Conservation (phyloP, 139 green algal species). For the Axilococcus clingmanii region DNA sequence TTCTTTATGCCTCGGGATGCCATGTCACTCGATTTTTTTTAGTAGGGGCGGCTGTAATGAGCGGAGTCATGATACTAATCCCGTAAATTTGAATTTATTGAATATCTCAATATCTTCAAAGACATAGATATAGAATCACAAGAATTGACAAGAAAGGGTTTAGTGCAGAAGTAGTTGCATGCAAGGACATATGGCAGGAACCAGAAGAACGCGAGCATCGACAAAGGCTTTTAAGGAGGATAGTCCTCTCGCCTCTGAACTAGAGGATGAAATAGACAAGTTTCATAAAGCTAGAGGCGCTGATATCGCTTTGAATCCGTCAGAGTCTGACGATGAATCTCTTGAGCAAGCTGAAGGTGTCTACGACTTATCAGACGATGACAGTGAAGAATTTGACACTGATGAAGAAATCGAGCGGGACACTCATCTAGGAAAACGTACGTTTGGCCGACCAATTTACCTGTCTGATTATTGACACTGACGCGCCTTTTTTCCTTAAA, state of each 20-base stretch:
- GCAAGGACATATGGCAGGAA: no score
- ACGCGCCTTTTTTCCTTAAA: background rate
- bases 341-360: conserved; percentile 28
- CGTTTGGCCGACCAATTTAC: background rate
- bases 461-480: background rate
- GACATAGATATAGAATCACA: no score
- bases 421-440: conserved; percentile 7
- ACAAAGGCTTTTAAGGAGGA: no score
- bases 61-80: no score
- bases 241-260: conserved; percentile 5
- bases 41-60: no score
- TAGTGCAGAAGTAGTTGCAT: no score
- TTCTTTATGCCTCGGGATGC: no score
- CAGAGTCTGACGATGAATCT: conserved; percentile 14
- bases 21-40: no score
- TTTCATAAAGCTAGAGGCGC: conserved; percentile 34
- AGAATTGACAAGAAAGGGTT: no score
- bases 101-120: no score
- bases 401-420: conserved; percentile 18
- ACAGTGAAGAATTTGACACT: conserved; percentile 16
- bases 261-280: conserved; percentile 32
- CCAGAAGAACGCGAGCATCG: no score
- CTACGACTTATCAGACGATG: conserved; percentile 12
- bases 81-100: no score
- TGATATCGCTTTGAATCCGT: conserved; percentile 31